A percentile compares a stretch with the other conserved stretches of the same genome.
Conservation (phyloP, 768 basidiomycete genomes). For the Cyclocybe aegerita region DNA sequence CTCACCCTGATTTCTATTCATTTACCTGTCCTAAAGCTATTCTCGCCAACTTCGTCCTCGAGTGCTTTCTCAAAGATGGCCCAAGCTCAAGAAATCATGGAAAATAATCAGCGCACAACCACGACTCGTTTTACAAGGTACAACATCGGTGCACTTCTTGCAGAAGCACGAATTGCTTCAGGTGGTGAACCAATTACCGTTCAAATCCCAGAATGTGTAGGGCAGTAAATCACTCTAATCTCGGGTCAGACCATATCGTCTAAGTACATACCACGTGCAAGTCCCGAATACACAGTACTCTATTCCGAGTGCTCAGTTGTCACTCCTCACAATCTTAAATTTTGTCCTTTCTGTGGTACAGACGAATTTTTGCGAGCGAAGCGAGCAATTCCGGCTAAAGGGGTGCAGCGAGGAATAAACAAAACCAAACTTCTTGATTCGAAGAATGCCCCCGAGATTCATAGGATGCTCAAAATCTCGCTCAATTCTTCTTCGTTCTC, state of each 20-base stretch:
- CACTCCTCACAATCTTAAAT: no score
- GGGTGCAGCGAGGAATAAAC: no score
- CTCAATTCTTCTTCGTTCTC: no score
- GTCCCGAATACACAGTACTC: no score
- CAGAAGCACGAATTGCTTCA: slow-evolving; percentile 21
- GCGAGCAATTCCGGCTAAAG: no score
- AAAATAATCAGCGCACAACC: slow-evolving; percentile 46
- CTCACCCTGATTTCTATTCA: neutral
- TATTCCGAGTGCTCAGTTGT: no score
- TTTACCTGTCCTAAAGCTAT: slow-evolving; percentile 47
- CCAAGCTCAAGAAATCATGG: slow-evolving; percentile 54
- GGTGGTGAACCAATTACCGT: slow-evolving; percentile 17
- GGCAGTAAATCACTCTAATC: slow-evolving; percentile 16
- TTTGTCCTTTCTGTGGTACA: no score
- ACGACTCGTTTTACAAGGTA: slow-evolving; percentile 27
- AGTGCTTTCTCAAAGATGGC: slow-evolving; percentile 56
- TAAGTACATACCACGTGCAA: neutral
- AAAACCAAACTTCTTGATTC: no score
- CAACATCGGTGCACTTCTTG: slow-evolving; percentile 13
- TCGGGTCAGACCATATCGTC: neutral
- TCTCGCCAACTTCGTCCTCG: slow-evolving; percentile 51
- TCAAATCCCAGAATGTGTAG: slow-evolving; percentile 23
- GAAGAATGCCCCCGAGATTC: no score
- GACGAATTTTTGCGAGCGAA: no score
- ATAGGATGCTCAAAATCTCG: no score